Base-by-base conservation (phyloP, 176 grass and related monocot genomes). In the Rhipidocladum racemiflorum region DNA sequence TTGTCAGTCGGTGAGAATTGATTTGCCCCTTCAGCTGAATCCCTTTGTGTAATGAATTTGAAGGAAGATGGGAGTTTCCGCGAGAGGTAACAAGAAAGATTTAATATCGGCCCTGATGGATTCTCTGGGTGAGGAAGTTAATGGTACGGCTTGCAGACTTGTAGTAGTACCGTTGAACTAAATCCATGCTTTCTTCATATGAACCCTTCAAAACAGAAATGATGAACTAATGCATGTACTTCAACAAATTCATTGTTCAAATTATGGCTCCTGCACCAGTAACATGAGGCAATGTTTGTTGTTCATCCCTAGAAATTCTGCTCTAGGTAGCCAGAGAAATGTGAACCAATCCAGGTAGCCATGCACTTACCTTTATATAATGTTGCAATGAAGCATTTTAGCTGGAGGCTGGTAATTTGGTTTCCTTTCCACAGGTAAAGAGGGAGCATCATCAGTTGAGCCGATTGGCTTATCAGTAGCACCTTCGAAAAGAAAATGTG, bases 41-140 rank as follows among this genome's bases (percentile, higher is more conserved):
- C 39, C 13, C 43, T 48, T 65, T 77, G 40, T 64, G 29, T 13
- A 51, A 30, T 79, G 53, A 64, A 70, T 57, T 76, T 89, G 29
- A 87, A 94, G 92, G 92, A 91, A 35, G 66, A 80, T 89, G 80
- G 92, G 92, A 60, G 60, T 91, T 72, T 68, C 92, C 39, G 68
- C 44, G 35, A 95, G 68, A 82, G 92, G 95, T 56, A 97, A 72
- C 66, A 97, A 94, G 64, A 97, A 93, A 78, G 90, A 94, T 45
- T 88, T 94, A 65, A 81, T 97, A 45, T 91, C 90, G 3, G 86
- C 90, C 61, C 38, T 97, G 45, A 78, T 89, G 84, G 30, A 74
- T 78, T 88, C 82, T 74, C 43, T 85, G 78, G n/a, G 72, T 14
- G 42, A 56, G 20, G 74, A 71, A 38, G 70, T 43, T 55, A 90